Evolutionary conservation across 495 filamentous ascomycete species (phyloP), one percentile per base, ranked within the genome.

Genomic region (Amniculicola lignicola): DNA sequence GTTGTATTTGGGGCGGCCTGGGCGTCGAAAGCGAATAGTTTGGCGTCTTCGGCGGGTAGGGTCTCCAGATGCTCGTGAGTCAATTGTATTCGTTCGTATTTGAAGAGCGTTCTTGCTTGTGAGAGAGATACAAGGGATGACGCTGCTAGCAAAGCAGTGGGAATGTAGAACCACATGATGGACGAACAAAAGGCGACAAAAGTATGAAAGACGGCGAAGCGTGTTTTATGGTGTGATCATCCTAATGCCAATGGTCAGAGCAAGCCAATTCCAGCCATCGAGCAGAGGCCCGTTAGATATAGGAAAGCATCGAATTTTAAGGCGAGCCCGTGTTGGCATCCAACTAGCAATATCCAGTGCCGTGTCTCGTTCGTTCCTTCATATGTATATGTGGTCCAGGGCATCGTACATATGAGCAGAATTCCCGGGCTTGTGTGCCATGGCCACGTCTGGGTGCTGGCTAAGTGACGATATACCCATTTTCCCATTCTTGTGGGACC

Each of bases 11-110:
- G 27, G 15, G 41, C 47, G 6, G 55, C 37, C 28, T 49, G 45
- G 21, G 19, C 31, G 5, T 37, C 55, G 25, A 60, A 60, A 2
- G 49, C 57, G 42, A 60, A 60, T 4, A 60, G 49, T 21, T 18
- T 2, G 10, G 29, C 31, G 15, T 60, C 57, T 43, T 60, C 49
- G 5, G 38, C 57, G 15, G 57, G 35, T 11, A 60, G 25, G 6
- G 41, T 40, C 23, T 31, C 48, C 4, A 60, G 24, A 29, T 60
- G 39, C 23, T 60, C 51, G 35, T 28, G 42, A 19, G 57, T 60
- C 39, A 60, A 40, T 46, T 60, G 57, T 9, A 25, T 19, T 15
- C 16, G 31, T 31, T 60, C 57, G 33, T 37, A 60, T 4, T 29
- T 10, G 37, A 60, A 60, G 1, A 60, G 22, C 11, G 40, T 28